phyloP scores from a whole-genome alignment of 495 filamentous ascomycete genomes.

The Penicillium canariense region DNA sequence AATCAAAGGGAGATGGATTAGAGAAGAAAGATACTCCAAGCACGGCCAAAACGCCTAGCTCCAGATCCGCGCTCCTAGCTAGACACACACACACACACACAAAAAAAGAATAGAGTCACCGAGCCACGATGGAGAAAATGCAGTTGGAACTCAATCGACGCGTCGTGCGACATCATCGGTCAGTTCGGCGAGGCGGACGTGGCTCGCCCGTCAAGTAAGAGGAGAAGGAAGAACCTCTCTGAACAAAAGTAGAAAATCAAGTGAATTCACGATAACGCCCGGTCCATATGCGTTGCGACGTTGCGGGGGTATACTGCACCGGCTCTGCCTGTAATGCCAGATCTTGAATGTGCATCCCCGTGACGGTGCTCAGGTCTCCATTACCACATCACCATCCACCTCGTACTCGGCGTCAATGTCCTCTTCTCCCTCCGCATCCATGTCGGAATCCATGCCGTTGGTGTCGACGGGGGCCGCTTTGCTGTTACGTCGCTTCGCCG shows the following conservation, averaged over 20 bases:
- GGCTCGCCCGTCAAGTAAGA: not conserved
- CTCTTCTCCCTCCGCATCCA: conserved; percentile 32
- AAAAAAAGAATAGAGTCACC: not conserved
- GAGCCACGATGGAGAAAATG: not conserved
- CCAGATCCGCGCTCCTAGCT: conserved; percentile 4
- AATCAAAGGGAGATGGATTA: not conserved
- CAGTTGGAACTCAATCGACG: not conserved
- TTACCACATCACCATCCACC: conserved; percentile 39
- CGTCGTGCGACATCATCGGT: not conserved
- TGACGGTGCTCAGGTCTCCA: conserved; percentile 32
- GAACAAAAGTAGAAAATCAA: conserved; percentile 10
- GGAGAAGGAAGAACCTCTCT: not conserved
- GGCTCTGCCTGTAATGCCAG: conserved; percentile 2
- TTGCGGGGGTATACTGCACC: conserved; percentile 3
- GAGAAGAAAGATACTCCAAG: not conserved
- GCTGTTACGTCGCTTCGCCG: conserved; percentile 3
- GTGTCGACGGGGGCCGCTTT: conserved; percentile 12
- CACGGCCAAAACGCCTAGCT: not conserved
- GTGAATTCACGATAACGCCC: conserved; percentile 21
- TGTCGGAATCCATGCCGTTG: conserved; percentile 25
- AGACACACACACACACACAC: not conserved
- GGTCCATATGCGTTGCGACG: conserved; percentile 25
- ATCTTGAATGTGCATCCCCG: not conserved
- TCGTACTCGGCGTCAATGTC: conserved; percentile 35
- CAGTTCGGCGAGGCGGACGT: not conserved